These are phyloP conservation scores for Craterostigma plantagineum DNA, from an alignment of 257 asterid species.

Conservation along the genomic window DNA sequence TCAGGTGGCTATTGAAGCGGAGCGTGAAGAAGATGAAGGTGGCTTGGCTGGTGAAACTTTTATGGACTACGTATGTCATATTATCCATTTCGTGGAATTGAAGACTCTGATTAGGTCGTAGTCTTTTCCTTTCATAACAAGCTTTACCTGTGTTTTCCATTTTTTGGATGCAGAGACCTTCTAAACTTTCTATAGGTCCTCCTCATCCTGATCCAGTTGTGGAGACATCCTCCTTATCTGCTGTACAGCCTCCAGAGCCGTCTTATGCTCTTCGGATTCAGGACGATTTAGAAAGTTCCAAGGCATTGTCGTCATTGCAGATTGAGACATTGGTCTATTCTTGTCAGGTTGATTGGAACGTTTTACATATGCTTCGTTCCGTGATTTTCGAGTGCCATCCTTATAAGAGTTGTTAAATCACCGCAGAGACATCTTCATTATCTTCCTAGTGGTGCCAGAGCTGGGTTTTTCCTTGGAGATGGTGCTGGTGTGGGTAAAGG, in stretches of 20 bases:
- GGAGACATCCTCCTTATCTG: constrained; percentile 90
- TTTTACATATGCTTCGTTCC: neutral
- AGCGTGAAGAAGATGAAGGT: constrained; percentile 97
- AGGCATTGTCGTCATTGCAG: constrained; percentile 84
- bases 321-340: constrained; percentile 95
- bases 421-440: constrained; percentile 87
- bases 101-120: too few species aligned
- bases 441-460: constrained; percentile 75
- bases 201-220: constrained; percentile 95
- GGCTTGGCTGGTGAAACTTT: constrained; percentile 94
- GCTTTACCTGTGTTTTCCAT: constrained; percentile 6
- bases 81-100: constrained; percentile 4
- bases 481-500: constrained; percentile 99
- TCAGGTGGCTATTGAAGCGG: constrained; percentile 86
- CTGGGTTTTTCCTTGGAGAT: constrained; percentile 98
- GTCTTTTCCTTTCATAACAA: neutral
- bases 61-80: constrained; percentile 56
- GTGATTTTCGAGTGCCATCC: constrained; percentile 7
- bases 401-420: constrained; percentile 10
- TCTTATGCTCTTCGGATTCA: constrained; percentile 56
- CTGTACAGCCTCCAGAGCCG: constrained; percentile 96
- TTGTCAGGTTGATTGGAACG: constrained; percentile 53
- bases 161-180: constrained; percentile 60
- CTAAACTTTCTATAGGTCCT: constrained; percentile 74
- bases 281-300: constrained; percentile 61